A percentile compares a stretch with the other conserved stretches of the same genome.
Evolutionary conservation across 169 alveolate species (phyloP).

Genomic region (Toxoplasma gondii): DNA sequence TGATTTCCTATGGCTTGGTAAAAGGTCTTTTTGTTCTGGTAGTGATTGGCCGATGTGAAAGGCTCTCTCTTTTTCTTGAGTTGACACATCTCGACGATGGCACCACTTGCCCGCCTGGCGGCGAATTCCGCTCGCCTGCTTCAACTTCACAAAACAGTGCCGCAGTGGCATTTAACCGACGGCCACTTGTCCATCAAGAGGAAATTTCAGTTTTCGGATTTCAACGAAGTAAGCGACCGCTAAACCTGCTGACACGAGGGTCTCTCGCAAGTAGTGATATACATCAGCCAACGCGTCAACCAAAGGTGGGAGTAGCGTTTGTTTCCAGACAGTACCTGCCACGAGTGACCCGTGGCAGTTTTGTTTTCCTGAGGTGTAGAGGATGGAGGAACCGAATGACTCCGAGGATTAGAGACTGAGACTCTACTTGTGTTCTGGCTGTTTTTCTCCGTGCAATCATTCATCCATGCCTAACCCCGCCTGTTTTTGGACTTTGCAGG

Average conservation of each 20-base stretch:
- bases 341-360: too few relatives aligned
- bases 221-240: constrained; percentile 51
- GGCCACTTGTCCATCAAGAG: constrained; percentile 47
- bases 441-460: too few relatives aligned
- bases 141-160: constrained; percentile 19
- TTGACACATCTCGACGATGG: too few relatives aligned
- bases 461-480: too few relatives aligned
- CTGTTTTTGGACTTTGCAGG: constrained; percentile 48
- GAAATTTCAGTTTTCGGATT: constrained; percentile 65
- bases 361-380: too few relatives aligned
- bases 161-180: constrained; percentile 44
- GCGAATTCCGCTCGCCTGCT: not conserved
- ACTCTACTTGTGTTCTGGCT: too few relatives aligned
- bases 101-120: constrained; percentile 2
- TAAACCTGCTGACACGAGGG: not conserved
- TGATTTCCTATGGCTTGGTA: too few relatives aligned
- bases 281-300: not conserved
- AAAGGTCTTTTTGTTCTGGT: too few relatives aligned
- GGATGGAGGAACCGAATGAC: too few relatives aligned
- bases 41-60: too few relatives aligned
- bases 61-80: too few relatives aligned
- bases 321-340: not conserved
- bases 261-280: not conserved
- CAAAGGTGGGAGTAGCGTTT: not conserved
- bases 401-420: too few relatives aligned